A percentile compares a stretch with the other conserved stretches of the same genome.
phyloP scores from a whole-genome alignment of 768 basidiomycete genomes.

The Botryobasidium botryosum region DNA sequence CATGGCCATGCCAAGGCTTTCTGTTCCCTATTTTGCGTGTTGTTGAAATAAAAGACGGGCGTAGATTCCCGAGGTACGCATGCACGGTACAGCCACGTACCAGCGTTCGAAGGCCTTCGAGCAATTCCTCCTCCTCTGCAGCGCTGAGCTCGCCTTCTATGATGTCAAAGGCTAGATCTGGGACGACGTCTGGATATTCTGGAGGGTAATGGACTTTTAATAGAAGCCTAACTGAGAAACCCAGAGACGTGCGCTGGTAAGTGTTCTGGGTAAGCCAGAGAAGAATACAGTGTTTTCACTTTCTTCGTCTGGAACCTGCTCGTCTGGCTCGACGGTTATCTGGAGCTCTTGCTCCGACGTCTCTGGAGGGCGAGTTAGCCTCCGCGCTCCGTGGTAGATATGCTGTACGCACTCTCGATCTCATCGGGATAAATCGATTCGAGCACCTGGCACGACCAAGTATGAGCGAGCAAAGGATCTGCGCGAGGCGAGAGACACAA shows the following conservation, averaged over 20 bases:
- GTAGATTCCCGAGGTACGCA: background rate
- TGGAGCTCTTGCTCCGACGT: constrained; percentile 64
- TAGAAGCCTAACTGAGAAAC: constrained; percentile 45
- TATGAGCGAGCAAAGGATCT: constrained; percentile 9
- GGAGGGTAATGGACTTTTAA: constrained; percentile 64
- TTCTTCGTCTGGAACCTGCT: constrained; percentile 43
- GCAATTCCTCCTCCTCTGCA: constrained; percentile 35
- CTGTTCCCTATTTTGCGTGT: constrained; percentile 39
- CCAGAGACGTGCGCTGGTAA: constrained; percentile 11
- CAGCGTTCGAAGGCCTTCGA: constrained; percentile 38
- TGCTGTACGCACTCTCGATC: constrained; percentile 57
- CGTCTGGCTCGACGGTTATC: constrained; percentile 81
- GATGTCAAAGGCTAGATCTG: constrained; percentile 47
- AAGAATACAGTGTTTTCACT: constrained; percentile 29
- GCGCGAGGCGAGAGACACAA: constrained; percentile 19
- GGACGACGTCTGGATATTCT: constrained; percentile 70
- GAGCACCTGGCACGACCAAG: constrained; percentile 60
- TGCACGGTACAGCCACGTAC: constrained; percentile 30
- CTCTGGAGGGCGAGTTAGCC: constrained; percentile 36
- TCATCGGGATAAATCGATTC: constrained; percentile 95
- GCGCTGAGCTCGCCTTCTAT: constrained; percentile 39
- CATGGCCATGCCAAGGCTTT: constrained; percentile 93
- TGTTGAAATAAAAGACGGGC: constrained; percentile 4
- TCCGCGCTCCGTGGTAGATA: background rate
- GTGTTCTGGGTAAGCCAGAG: too few relatives aligned